Base-by-base conservation (phyloP, 1,284 basidiomycete species). In the Fomes fomentarius region DNA sequence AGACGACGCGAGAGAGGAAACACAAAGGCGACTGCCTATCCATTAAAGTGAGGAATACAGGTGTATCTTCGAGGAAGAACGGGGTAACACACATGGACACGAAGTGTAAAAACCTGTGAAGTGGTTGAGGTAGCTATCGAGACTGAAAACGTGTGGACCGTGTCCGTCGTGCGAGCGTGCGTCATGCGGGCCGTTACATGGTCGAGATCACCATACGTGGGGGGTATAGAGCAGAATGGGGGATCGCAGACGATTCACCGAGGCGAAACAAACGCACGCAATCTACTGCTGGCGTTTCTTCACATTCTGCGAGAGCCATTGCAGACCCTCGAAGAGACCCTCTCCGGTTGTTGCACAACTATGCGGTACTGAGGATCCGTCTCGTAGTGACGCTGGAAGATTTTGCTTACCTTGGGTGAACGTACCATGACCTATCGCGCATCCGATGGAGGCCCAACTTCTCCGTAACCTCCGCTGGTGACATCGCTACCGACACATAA, bases 391-490 rank as follows among this genome's bases (percentile, higher is more conserved):
- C 15, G 25, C 21, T 17, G 28, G 22, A 37, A 1, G 21, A 43
- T 7, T 37, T 31, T 19, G 59, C 87, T 56, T 72, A 94, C 93
- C 94, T 96, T 48, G 96, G 96, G 76, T 98, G 95, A 41, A 97
- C 95, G 80, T 97, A 99, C 97, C 97, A 99, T 71, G 93, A 94
- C 61, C 97, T 83, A 70, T 98, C 96, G 58, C 94, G 87, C 94
- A 99, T 96, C 62, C 90, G 83, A 73, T 98, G 93, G 64, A 99
- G 77, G 38, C 95, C 96, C 37, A 99, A 78, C 73, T 96, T 97
- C 75, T 99, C 97, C 9, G 97, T 99, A 34, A 99, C 94, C 73
- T 99, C 96, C 11, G 96, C 95, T 26, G 96, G 97, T 28, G 94
- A 95, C 96, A 99, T 98, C 33, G 96, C 96, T 94, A 64, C n/a